These are phyloP conservation scores for Astrocystis sublimbata DNA, from an alignment of 495 filamentous ascomycete species.

Conservation along the genomic window DNA sequence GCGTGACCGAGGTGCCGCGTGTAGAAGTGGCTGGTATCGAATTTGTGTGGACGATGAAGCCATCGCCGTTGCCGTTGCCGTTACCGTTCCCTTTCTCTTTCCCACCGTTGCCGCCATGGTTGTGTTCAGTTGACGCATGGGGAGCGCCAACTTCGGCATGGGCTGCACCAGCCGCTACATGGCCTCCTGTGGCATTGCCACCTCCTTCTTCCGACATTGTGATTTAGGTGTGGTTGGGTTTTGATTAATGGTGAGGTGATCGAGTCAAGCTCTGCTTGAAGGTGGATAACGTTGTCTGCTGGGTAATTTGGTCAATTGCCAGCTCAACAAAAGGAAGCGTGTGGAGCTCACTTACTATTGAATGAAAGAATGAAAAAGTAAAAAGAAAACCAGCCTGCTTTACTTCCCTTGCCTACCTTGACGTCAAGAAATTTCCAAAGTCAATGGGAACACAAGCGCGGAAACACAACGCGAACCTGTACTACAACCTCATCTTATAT, in stretches of 20 bases:
- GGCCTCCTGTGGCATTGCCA: background rate
- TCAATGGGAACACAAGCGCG: background rate
- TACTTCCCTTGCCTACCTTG: background rate
- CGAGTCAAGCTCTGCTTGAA: background rate
- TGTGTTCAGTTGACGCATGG: constrained; percentile 7
- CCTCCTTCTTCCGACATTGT: constrained; percentile 36
- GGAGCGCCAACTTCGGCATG: constrained; percentile 15
- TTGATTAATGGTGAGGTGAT: background rate
- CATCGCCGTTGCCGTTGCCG: constrained; percentile 18
- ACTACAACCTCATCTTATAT: background rate
- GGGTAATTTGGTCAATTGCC: background rate
- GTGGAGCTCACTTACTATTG: constrained; percentile 1
- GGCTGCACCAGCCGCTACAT: constrained; percentile 5
- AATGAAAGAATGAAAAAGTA: background rate
- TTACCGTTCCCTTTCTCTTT: constrained; percentile 8
- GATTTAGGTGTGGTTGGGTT: background rate
- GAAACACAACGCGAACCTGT: no score
- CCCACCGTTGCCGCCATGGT: background rate
- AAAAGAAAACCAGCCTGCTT: constrained; percentile 7
- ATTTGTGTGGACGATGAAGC: constrained; percentile 21
- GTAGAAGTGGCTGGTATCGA: constrained; percentile 37
- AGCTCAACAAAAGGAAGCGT: background rate
- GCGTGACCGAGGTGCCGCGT: constrained; percentile 31
- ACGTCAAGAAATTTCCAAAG: background rate
- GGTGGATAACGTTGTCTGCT: background rate